Evolutionary conservation across 2,329 filamentous ascomycete genomes (phyloP), one percentile per base, ranked within the genome.

Genomic region (Penicillium sp.): DNA sequence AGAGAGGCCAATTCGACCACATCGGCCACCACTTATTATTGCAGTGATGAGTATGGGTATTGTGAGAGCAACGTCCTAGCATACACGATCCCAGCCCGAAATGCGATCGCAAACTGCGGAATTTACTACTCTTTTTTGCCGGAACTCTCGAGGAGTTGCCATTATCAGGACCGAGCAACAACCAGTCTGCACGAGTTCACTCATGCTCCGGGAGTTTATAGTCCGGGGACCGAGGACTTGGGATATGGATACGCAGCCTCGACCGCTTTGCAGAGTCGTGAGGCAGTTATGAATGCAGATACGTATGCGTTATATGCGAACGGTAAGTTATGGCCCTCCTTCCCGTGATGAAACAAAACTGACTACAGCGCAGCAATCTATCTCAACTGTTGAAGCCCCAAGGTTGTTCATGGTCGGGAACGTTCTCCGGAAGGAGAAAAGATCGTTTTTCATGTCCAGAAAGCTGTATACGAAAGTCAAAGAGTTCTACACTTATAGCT

Each of bases 111-210:
- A 55, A 87, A 87, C 75, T 89, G 86, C 73, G 76, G 79, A 14
- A 71, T 84, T 74, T 89, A 86, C 76, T 80, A 73, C 51, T 59
- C 68, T 45, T 74, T 70, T 13, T 77, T 89, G 9, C 77, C 83
- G 0, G 76, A 78, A 1, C 57, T 84, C 29, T 74, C 80, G 9
- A 64, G 63, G 9, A 73, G 69, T 1, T 90, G 87, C 76, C 85
- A 89, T 68, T 80, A 66, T 2, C 86, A 89, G 73, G 87, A 89
- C 67, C 84, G 87, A 74, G 84, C 83, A 3, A 86, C 82, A 11
- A 89, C 86, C 14, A 80, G 80, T 31, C 71, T 90, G 14, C 87
- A 90, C 66, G 87, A 90, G 77, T 77, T 80, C 63, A 88, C 86
- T 9, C 87, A 90, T 68, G 78, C 81, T n/a, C 73, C 80, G 68